Percentiles rank a stretch among this genome's conserved stretches.
Conservation (phyloP, 2,329 filamentous ascomycete species). For the Fusarium vanettenii region DNA sequence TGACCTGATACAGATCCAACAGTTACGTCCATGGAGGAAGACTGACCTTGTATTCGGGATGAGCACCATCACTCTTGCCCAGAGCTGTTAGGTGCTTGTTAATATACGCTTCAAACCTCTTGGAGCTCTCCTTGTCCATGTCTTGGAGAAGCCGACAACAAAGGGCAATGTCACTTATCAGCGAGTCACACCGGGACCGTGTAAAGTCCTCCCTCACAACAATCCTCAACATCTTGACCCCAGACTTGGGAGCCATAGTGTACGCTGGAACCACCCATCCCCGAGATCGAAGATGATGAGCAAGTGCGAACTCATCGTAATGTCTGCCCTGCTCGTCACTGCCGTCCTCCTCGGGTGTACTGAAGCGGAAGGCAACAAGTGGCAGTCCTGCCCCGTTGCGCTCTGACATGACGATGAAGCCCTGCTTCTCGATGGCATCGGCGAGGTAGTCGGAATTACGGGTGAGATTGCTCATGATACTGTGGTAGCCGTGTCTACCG, state of each 20-base stretch:
- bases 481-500: constrained; percentile 89
- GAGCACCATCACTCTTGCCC: constrained; percentile 64
- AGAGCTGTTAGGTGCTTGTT: constrained; percentile 64
- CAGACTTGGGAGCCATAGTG: constrained; percentile 94
- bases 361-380: constrained; percentile 88
- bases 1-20: background rate
- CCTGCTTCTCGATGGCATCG: constrained; percentile 76
- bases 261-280: constrained; percentile 97
- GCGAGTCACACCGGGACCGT: constrained; percentile 80
- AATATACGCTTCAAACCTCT: constrained; percentile 76
- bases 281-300: constrained; percentile 85
- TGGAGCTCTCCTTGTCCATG: constrained; percentile 78
- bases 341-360: constrained; percentile 61
- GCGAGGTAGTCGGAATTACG: constrained; percentile 89
- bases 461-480: constrained; percentile 95
- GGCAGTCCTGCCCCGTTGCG: constrained; percentile 82
- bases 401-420: constrained; percentile 91
- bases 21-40: constrained; percentile 34
- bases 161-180: constrained; percentile 83
- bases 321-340: constrained; percentile 57
- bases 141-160: constrained; percentile 76
- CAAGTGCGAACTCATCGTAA: constrained; percentile 82
- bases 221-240: constrained; percentile 90
- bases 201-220: constrained; percentile 95
- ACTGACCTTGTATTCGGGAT: constrained; percentile 47